These are phyloP conservation scores for Penicillium sp. DNA, from an alignment of 2,329 filamentous ascomycete genomes.

Conservation along the genomic window DNA sequence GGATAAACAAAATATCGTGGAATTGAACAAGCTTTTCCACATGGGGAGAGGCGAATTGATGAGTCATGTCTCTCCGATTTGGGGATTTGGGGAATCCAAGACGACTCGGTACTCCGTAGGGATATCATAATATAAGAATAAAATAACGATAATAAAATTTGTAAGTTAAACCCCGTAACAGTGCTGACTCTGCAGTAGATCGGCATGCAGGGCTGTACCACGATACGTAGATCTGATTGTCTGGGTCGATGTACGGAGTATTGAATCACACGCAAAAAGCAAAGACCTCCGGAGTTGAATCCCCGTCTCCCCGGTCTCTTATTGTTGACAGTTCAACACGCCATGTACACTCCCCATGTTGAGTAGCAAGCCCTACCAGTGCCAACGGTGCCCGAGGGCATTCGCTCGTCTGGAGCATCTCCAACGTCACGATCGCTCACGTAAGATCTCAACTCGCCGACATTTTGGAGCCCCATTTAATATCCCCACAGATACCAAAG, in stretches of 20 bases:
- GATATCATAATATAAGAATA: not conserved
- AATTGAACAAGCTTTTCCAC: not conserved
- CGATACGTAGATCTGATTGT: not conserved
- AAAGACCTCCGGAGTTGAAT: constrained; percentile 1
- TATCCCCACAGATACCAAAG: constrained; percentile 33
- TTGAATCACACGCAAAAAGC: not conserved
- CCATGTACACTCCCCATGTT: constrained; percentile 4
- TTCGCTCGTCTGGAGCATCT: constrained; percentile 39
- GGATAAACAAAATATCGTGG: not conserved
- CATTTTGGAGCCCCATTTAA: constrained; percentile 6
- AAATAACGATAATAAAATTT: not conserved
- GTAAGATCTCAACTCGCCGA: constrained; percentile 20
- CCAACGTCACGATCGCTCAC: constrained; percentile 38
- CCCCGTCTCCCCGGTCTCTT: not conserved
- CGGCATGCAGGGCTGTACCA: not conserved
- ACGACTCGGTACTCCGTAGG: not conserved
- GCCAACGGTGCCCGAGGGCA: constrained; percentile 31
- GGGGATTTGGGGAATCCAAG: not conserved
- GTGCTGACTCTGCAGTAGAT: too few relatives aligned
- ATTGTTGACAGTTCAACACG: not conserved
- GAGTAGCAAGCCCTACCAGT: constrained; percentile 29
- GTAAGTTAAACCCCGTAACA: too few relatives aligned
- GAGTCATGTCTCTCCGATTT: not conserved
- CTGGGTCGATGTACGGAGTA: not conserved
- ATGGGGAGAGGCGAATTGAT: not conserved